Evolutionary conservation across 257 asterid species (phyloP), one percentile per base, ranked within the genome.

Genomic region (Ligustrum vulgare): DNA sequence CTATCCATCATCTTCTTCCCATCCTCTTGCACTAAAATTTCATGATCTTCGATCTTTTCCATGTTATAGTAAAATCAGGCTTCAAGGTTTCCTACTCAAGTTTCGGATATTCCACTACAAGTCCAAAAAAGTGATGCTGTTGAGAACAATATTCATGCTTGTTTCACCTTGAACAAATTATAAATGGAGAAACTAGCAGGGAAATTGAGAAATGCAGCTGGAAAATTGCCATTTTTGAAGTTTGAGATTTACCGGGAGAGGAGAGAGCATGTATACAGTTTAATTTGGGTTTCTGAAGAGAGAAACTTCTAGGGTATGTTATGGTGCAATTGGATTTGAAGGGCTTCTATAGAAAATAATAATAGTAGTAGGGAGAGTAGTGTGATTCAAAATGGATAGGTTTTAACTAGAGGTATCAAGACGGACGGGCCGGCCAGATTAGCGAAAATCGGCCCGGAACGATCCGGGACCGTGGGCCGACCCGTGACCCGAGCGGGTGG

Each of bases 321-420:
- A 77, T 47, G 28, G 85, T 93, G 68, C 86, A 75, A 23, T 51
- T 95, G 88, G 97, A 95, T 74, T 83, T 95, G 83, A 91, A 78
- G 89, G 80, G 84, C n/a, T 31, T 72, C 84, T 73, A 64, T 88
- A 47, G 97, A 89, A 20, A 81, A 56, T 22, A 56, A 69, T 23
- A 85, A 82, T 80, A 54, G 75, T 39, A 79, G 67, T 34, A 81
- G 89, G 81, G 82, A 80, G 12, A 58, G 13, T 58, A 72, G 74
- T 45, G 86, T 88, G 70, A 77, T 91, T 69, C 94, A 95, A 22
- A 93, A 89, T 79, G 99, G 99, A 33, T 93, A 98, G 99, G 87
- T n/a, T n/a, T n/a, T n/a, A n/a, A n/a, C n/a, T n/a, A n/a, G n/a
- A n/a, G n/a, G n/a, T n/a, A n/a, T n/a, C n/a, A n/a, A n/a, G n/a